phyloP scores from a whole-genome alignment of 139 green algal genomes.

The Monoraphidium neglectum region DNA sequence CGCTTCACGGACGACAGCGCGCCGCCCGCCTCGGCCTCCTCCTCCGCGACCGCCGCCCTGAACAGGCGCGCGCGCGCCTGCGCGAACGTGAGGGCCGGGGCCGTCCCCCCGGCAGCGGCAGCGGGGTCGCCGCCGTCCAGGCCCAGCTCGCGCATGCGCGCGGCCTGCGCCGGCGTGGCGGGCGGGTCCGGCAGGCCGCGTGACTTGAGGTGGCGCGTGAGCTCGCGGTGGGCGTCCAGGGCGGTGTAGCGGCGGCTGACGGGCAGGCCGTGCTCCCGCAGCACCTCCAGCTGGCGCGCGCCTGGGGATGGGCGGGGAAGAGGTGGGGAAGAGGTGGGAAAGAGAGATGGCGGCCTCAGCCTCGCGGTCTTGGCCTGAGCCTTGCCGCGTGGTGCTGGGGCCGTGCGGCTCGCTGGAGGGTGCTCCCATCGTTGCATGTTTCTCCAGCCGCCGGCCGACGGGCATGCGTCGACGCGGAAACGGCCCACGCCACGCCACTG shows the following conservation, averaged over 20 bases:
- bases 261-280: not conserved
- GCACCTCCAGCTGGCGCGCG: constrained; percentile 20
- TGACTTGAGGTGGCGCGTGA: constrained; percentile 5
- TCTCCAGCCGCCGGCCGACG: no score
- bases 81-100: not conserved
- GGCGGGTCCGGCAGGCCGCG: constrained; percentile 10
- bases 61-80: constrained; percentile 20
- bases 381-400: no score
- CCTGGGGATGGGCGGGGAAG: no score
- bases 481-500: no score
- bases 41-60: not conserved
- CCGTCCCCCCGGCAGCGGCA: not conserved
- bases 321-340: not conserved
- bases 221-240: constrained; percentile 20
- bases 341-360: no score
- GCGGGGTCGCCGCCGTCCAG: not conserved
- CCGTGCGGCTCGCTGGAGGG: no score
- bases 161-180: constrained; percentile 10
- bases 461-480: no score
- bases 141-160: constrained; percentile 12
- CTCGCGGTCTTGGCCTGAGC: no score
- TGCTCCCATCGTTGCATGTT: no score
- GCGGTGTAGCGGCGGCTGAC: constrained; percentile 17
- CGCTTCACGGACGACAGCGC: no score
- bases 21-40: not conserved